Evolutionary conservation across 1,284 basidiomycete species (phyloP).

Genomic region (Puccinia polysora): DNA sequence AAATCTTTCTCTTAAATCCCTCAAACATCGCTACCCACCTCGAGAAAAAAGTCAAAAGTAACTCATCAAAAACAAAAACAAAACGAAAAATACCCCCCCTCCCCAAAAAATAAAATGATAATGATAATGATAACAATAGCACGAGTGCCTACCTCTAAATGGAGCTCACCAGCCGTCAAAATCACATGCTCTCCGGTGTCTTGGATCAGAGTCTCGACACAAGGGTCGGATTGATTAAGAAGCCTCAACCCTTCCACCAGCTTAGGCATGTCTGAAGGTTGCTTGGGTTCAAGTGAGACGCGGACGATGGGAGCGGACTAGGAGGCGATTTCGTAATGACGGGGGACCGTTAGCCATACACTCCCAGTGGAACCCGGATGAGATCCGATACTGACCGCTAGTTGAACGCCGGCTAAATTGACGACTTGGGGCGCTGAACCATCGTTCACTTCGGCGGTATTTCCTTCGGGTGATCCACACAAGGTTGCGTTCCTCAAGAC

Average conservation of each 20-base stretch:
- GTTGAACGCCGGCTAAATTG: constrained; percentile 74
- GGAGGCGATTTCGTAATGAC: neutral
- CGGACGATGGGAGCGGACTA: constrained; percentile 49
- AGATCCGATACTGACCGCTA: constrained; percentile 62
- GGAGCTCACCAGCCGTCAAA: constrained; percentile 89
- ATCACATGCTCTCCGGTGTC: constrained; percentile 97
- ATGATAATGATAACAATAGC: too few species aligned
- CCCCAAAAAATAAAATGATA: neutral
- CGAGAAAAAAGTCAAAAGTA: too few species aligned
- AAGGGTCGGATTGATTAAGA: constrained; percentile 92
- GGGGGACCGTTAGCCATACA: neutral
- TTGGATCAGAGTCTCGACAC: constrained; percentile 93
- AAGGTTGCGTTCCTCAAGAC: constrained; percentile 88
- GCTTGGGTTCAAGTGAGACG: constrained; percentile 45
- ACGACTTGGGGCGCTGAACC: constrained; percentile 56
- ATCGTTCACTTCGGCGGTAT: neutral
- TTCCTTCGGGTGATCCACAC: constrained; percentile 61
- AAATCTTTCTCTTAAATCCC: constrained; percentile 90
- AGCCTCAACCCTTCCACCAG: constrained; percentile 81
- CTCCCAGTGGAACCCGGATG: constrained; percentile 14
- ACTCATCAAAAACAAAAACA: too few species aligned
- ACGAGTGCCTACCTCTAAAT: constrained; percentile 75
- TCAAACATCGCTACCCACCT: constrained; percentile 71
- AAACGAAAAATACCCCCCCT: constrained; percentile 44
- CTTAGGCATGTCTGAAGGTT: constrained; percentile 78